Conservation (phyloP, 495 filamentous ascomycete genomes). For the Parmelia sp. region DNA sequence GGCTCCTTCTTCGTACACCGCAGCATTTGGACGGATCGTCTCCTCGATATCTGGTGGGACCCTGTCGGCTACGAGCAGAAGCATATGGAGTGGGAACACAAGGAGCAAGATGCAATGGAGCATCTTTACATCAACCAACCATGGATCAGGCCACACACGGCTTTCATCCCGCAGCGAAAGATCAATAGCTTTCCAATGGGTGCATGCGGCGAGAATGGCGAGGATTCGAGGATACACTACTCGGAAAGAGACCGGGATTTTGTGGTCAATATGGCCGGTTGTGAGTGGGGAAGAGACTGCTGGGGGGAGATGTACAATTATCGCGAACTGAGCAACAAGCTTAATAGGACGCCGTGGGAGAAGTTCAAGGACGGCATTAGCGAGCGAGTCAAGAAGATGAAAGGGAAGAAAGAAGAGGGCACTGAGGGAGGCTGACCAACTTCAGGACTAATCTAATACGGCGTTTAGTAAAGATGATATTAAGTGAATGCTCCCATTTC, state of each 20-base stretch:
- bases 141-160: constrained; percentile 84
- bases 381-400: constrained; percentile 27
- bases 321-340: constrained; percentile 75
- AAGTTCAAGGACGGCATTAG: constrained; percentile 39
- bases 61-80: constrained; percentile 96
- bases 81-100: constrained; percentile 99
- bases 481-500: not conserved
- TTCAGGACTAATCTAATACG: constrained; percentile 1
- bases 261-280: constrained; percentile 98
- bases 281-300: constrained; percentile 92
- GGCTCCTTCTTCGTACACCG: constrained; percentile 90
- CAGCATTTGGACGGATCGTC: constrained; percentile 79
- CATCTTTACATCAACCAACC: constrained; percentile 87
- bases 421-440: constrained; percentile 10
- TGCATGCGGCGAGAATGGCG: constrained; percentile 73
- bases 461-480: constrained; percentile 1
- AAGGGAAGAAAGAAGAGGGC: constrained; percentile 23
- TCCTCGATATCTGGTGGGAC: constrained; percentile 98
- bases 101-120: constrained; percentile 93
- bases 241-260: constrained; percentile 80
- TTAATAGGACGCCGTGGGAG: constrained; percentile 79
- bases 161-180: constrained; percentile 83
- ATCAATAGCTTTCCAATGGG: constrained; percentile 92
- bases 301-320: constrained; percentile 97
- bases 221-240: constrained; percentile 77